phyloP scores from a whole-genome alignment of 1,284 basidiomycete species.

The Bjerkandera adusta region DNA sequence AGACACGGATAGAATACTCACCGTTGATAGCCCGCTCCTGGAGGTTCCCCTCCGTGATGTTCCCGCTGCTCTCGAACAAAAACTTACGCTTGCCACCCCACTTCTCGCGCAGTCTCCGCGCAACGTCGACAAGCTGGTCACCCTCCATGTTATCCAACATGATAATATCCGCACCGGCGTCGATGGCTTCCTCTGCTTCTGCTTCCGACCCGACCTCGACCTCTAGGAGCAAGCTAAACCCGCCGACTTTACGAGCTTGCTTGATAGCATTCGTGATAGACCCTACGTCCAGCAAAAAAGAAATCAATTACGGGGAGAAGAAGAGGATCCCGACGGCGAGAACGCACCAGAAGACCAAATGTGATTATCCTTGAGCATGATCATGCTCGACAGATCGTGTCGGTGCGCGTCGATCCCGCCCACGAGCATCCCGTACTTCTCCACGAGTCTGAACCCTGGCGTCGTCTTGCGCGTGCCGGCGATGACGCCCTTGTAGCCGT shows the following conservation, averaged over 20 bases:
- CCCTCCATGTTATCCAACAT: slow-evolving; percentile 98
- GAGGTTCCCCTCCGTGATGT: slow-evolving; percentile 85
- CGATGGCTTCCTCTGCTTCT: slow-evolving; percentile 95
- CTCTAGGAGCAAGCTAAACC: slow-evolving; percentile 91
- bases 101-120: slow-evolving; percentile 69
- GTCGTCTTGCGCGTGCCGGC: slow-evolving; percentile 98
- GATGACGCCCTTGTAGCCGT: slow-evolving; percentile 86
- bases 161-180: slow-evolving; percentile 94
- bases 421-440: slow-evolving; percentile 99
- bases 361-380: slow-evolving; percentile 99
- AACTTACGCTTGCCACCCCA: slow-evolving; percentile 83
- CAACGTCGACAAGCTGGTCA: slow-evolving; percentile 63
- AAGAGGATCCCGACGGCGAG: neutral
- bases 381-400: slow-evolving; percentile 98
- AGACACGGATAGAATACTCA: slow-evolving; percentile 33
- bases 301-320: neutral
- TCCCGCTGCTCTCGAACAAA: slow-evolving; percentile 88
- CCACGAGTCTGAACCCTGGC: slow-evolving; percentile 95
- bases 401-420: slow-evolving; percentile 96
- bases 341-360: slow-evolving; percentile 90
- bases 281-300: slow-evolving; percentile 41
- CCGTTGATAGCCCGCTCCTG: slow-evolving; percentile 74
- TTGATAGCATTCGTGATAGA: slow-evolving; percentile 89
- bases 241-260: slow-evolving; percentile 85
- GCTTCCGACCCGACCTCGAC: slow-evolving; percentile 90